Evolutionary conservation across 257 asterid genomes (phyloP).

Genomic region (Rubia yunnanensis): DNA sequence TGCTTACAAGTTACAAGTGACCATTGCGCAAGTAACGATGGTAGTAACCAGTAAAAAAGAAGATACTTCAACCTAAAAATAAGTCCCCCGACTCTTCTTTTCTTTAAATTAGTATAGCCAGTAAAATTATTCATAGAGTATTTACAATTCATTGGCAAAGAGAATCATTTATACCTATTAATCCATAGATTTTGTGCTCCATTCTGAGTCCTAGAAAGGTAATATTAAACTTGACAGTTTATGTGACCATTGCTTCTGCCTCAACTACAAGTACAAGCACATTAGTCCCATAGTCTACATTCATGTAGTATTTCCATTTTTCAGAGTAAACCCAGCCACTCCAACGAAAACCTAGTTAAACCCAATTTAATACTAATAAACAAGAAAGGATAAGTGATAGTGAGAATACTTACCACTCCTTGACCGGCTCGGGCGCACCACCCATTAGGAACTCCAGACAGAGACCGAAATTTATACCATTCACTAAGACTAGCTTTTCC

Average conservation of each 20-base stretch:
- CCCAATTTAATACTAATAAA: too few relatives aligned
- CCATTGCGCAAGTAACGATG: not conserved
- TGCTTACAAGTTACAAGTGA: not conserved
- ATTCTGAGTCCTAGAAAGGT: not conserved
- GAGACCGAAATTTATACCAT: constrained; percentile 56
- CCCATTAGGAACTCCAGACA: constrained; percentile 35
- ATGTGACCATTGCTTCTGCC: too few relatives aligned
- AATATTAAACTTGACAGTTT: too few relatives aligned
- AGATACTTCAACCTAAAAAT: too few relatives aligned
- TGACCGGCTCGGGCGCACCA: constrained; percentile 73
- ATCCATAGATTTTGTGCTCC: not conserved
- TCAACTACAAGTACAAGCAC: not conserved
- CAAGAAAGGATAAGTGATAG: not conserved
- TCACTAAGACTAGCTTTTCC: constrained; percentile 75
- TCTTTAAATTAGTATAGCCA: not conserved
- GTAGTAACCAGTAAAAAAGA: not conserved
- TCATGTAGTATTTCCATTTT: not conserved
- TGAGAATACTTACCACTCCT: constrained; percentile 39
- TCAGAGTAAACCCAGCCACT: too few relatives aligned
- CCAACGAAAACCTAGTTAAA: not conserved
- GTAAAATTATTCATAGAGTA: too few relatives aligned
- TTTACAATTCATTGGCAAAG: not conserved
- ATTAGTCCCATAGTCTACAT: not conserved
- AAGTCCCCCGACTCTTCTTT: too few relatives aligned
- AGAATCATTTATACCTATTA: not conserved